Base-by-base conservation (phyloP, 345 rosid genomes). In the Brassica incana region DNA sequence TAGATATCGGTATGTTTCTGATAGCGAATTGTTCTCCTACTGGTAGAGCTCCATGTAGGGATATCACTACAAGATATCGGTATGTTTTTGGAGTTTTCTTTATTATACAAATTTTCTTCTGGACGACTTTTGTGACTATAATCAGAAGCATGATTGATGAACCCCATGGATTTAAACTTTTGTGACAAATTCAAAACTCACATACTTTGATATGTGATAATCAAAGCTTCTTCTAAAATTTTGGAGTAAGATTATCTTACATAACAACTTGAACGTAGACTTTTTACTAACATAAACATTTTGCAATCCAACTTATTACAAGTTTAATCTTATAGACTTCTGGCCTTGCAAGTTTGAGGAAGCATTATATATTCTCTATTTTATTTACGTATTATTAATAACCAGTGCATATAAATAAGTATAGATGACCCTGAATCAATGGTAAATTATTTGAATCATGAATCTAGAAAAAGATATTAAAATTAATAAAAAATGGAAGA, bases 81-180 rank as follows among this genome's bases (percentile, higher is more conserved):
- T 18, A 18, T 18, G 66, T 27, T 25, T 68, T 79, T 79, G 78
- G 75, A 69, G 14, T 50, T 80, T 80, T 69, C 75, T 74, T 68
- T 56, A 0, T 0, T 36, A 16, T 63, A 69, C n/a, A 18, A 15
- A n/a, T 27, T 71, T 77, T 54, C 7, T 6, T 12, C 35, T 16
- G 6, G 27, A 56, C 38, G 6, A 25, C 8, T 27, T 64, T 64
- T 36, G 71, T 65, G 67, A 36, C 16, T 52, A 3, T 50, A 14
- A 10, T 50, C 33, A 65, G 50, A 72, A 78, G 29, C 48, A 61
- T 5, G 8, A 71, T 16, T 27, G 5, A 52, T 15, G 59, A 52
- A 52, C 58, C 10, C 52, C 11, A 43, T 12, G 10, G 9, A 40
- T 20, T 20, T 20, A 20, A 20, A 20, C 23, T 20, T 20, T 20